Percentiles rank a stretch among this genome's conserved stretches.
phyloP scores from a whole-genome alignment of 2,329 filamentous ascomycete species.

The Iodosphaeria phyllophila region DNA sequence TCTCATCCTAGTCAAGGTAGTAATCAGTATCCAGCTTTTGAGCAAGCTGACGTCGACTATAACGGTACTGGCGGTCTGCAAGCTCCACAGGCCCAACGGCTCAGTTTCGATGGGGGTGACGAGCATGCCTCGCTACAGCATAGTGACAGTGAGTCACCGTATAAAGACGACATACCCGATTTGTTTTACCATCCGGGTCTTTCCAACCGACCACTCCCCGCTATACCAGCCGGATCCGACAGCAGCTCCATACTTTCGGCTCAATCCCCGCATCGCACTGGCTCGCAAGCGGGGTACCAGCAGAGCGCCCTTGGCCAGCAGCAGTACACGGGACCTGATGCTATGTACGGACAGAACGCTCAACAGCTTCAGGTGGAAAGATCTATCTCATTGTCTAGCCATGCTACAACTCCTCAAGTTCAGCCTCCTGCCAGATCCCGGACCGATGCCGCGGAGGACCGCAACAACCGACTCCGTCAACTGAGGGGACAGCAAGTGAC shows the following conservation, averaged over 20 bases:
- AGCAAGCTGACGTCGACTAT: conserved; percentile 62
- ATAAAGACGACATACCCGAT: conserved; percentile 61
- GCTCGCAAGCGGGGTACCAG: conserved; percentile 29
- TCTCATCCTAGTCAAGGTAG: conserved; percentile 20
- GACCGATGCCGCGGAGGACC: conserved; percentile 72
- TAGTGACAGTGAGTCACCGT: conserved; percentile 46
- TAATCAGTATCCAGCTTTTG: conserved; percentile 23
- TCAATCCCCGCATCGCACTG: conserved; percentile 24
- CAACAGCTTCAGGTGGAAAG: conserved; percentile 36
- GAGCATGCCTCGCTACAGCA: conserved; percentile 44
- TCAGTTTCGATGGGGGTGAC: conserved; percentile 88
- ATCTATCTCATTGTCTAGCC: conserved; percentile 67
- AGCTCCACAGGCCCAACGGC: conserved; percentile 50
- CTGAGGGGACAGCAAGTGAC: conserved; percentile 33
- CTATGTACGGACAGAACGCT: conserved; percentile 24
- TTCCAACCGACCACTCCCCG: conserved; percentile 42
- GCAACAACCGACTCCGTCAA: conserved; percentile 27
- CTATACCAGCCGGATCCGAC: conserved; percentile 44
- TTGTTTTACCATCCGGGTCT: conserved; percentile 88
- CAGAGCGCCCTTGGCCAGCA: conserved; percentile 26
- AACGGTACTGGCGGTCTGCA: conserved; percentile 79
- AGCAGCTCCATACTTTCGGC: conserved; percentile 30
- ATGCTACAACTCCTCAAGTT: conserved; percentile 62
- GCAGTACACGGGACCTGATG: conserved; percentile 27
- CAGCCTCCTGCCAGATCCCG: conserved; percentile 77